These are phyloP conservation scores for Eudorina sp. DNA, from an alignment of 139 green algal species.

Conservation along the genomic window DNA sequence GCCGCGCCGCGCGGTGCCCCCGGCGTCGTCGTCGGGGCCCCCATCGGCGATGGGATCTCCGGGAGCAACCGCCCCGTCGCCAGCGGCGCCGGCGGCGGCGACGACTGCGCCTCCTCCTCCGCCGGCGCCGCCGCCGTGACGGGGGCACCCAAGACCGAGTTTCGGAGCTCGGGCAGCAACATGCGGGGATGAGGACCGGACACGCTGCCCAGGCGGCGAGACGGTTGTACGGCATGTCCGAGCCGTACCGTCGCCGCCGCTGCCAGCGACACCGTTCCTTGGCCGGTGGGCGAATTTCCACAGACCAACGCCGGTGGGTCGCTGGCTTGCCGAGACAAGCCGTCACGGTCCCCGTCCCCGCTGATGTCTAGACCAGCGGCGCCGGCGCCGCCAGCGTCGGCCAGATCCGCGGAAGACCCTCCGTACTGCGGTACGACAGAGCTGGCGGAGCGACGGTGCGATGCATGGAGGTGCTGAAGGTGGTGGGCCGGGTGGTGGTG, in stretches of 20 bases:
- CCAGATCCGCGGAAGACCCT: background rate
- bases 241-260: background rate
- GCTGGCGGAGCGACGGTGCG: too few relatives aligned
- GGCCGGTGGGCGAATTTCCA: background rate
- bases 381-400: background rate
- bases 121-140: background rate
- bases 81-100: too few relatives aligned
- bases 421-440: too few relatives aligned
- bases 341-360: background rate
- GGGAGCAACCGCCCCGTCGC: too few relatives aligned
- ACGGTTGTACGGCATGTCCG: background rate
- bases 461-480: too few relatives aligned
- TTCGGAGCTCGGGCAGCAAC: background rate
- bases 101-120: background rate
- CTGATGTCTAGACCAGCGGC: background rate
- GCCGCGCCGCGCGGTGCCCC: too few relatives aligned
- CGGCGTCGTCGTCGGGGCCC: too few relatives aligned
- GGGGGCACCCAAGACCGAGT: background rate
- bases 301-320: background rate
- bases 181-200: background rate
- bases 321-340: background rate
- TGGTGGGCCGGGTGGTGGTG: too few relatives aligned
- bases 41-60: too few relatives aligned
- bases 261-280: background rate
- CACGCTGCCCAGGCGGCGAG: background rate